Conservation (phyloP, 805 yeast species). For the Ogataea methanolica region DNA sequence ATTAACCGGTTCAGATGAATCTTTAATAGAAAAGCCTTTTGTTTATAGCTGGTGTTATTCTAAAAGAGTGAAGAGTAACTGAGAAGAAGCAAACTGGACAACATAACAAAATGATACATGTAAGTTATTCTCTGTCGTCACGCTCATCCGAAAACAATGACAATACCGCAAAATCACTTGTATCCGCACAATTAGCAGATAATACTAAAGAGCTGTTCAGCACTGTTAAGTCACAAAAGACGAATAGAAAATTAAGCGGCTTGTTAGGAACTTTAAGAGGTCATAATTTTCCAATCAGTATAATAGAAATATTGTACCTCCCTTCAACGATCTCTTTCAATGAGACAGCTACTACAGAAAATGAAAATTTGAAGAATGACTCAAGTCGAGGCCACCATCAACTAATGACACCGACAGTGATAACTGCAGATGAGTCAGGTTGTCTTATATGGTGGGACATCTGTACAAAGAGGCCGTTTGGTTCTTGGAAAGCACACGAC, state of each 20-base stretch:
- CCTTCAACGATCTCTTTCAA: constrained; percentile 12
- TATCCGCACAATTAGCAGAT: too few species aligned
- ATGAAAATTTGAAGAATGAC: too few species aligned
- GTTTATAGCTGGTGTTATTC: too few species aligned
- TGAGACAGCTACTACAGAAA: neutral
- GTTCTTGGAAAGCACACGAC: constrained; percentile 58
- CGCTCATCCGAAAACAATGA: neutral
- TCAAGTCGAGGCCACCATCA: constrained; percentile 8
- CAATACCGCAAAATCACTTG: too few species aligned
- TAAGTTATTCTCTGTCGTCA: constrained; percentile 1
- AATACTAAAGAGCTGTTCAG: too few species aligned
- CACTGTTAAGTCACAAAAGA: neutral
- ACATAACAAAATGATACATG: neutral
- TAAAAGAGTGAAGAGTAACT: neutral
- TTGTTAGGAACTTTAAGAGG: constrained; percentile 15
- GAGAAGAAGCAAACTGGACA: neutral
- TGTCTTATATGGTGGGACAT: constrained; percentile 64
- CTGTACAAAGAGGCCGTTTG: constrained; percentile 47
- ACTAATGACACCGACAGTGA: constrained; percentile 33
- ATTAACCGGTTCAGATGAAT: too few species aligned
- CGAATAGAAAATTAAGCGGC: constrained; percentile 3
- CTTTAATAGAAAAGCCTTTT: too few species aligned
- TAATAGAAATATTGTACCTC: constrained; percentile 12
- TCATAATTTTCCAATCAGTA: constrained; percentile 5
- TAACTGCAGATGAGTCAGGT: constrained; percentile 62